A percentile compares a stretch with the other conserved stretches of the same genome.
Conservation (phyloP, 225 moss, liverwort and hornwort species). For the Bryum argenteum region DNA sequence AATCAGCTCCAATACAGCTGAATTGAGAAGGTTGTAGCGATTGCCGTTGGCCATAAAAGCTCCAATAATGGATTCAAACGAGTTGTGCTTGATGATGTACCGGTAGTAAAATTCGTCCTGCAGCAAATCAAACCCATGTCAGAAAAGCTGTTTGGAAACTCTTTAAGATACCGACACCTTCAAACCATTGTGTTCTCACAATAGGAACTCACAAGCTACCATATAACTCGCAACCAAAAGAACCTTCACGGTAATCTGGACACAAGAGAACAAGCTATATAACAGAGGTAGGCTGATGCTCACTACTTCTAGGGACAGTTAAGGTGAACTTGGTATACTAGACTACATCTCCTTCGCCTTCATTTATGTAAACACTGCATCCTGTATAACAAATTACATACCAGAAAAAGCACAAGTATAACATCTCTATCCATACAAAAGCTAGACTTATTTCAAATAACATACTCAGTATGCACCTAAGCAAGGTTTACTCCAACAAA, state of each 20-base stretch:
- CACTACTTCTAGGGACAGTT: constrained; percentile 28
- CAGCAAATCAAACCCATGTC: constrained; percentile 31
- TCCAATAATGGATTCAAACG: constrained; percentile 91
- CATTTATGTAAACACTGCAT: constrained; percentile 23
- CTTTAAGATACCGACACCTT: constrained; percentile 10
- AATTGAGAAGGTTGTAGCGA: constrained; percentile 97
- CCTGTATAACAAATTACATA: constrained; percentile 32
- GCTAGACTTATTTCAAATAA: constrained; percentile 27
- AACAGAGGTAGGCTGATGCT: constrained; percentile 12
- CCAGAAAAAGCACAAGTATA: constrained; percentile 19
- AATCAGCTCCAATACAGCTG: constrained; percentile 96
- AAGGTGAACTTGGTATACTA: constrained; percentile 20
- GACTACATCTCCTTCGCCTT: constrained; percentile 22
- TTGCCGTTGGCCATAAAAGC: constrained; percentile 90
- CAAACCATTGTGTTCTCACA: constrained; percentile 19
- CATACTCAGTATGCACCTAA: constrained; percentile 41
- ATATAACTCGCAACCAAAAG: constrained; percentile 15
- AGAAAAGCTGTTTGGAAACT: constrained; percentile 17
- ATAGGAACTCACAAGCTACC: constrained; percentile 6
- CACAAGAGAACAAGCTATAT: constrained; percentile 28
- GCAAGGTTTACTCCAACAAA: constrained; percentile 42
- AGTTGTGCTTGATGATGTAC: constrained; percentile 95
- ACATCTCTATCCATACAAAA: constrained; percentile 26
- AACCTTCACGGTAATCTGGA: constrained; percentile 11
- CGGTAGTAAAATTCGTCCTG: constrained; percentile 99